phyloP scores from a whole-genome alignment of 2,329 filamentous ascomycete species.

The Arthroderma sp. region DNA sequence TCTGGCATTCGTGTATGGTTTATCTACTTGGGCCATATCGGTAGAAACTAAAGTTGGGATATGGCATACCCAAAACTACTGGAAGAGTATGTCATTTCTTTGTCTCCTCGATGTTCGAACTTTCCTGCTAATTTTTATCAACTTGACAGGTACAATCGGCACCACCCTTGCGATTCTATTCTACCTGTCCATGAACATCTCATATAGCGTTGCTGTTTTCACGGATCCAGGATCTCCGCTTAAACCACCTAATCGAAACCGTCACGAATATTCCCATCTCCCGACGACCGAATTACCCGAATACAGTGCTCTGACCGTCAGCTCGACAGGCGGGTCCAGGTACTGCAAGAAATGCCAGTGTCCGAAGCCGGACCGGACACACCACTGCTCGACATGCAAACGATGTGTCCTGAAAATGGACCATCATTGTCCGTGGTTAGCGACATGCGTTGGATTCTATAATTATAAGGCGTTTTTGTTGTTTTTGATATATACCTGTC shows the following conservation, averaged over 20 bases:
- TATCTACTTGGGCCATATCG: constrained; percentile 92
- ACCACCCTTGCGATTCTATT: constrained; percentile 50
- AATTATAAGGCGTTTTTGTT: constrained; percentile 95
- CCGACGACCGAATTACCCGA: constrained; percentile 55
- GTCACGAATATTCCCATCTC: constrained; percentile 56
- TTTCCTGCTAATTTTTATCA: constrained; percentile 3
- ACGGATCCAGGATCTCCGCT: constrained; percentile 66
- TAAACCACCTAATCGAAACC: constrained; percentile 11
- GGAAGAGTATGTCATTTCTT: constrained; percentile 25
- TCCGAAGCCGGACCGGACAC: constrained; percentile 85
- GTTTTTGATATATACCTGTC: constrained; percentile 75
- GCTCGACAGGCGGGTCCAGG: constrained; percentile 70
- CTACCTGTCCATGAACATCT: constrained; percentile 71
- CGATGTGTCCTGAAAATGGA: constrained; percentile 98
- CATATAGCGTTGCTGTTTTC: constrained; percentile 86
- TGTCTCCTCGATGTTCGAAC: background rate
- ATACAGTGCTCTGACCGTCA: constrained; percentile 76
- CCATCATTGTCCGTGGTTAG: constrained; percentile 96
- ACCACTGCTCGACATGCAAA: constrained; percentile 91
- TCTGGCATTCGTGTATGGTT: constrained; percentile 72
- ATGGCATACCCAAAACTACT: constrained; percentile 36
- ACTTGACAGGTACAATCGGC: constrained; percentile 16
- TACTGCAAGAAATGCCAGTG: constrained; percentile 98
- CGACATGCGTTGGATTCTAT: constrained; percentile 80
- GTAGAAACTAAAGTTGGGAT: constrained; percentile 65